phyloP scores from a whole-genome alignment of 2,329 filamentous ascomycete genomes.

The Podosphaera aphanis region DNA sequence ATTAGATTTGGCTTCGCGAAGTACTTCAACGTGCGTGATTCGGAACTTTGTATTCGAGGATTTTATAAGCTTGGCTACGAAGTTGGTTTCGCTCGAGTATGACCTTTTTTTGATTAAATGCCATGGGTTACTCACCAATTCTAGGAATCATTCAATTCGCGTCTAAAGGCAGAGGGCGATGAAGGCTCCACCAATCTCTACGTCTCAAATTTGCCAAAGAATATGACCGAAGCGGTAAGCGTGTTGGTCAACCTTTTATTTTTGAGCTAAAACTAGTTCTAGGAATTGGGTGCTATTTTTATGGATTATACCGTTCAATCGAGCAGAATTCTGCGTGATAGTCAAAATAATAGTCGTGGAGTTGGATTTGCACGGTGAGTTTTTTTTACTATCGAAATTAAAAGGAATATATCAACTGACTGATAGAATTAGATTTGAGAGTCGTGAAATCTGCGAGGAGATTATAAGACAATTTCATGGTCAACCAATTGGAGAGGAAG shows the following conservation, averaged over 20 bases:
- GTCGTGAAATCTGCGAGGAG: conserved; percentile 69
- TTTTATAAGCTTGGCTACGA: conserved; percentile 92
- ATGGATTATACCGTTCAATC: conserved; percentile 65
- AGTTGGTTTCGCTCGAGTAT: conserved; percentile 81
- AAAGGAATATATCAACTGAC: conserved; percentile 5
- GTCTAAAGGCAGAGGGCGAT: conserved; percentile 88
- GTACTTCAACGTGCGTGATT: conserved; percentile 67
- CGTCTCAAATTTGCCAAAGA: conserved; percentile 86
- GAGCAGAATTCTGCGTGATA: conserved; percentile 83
- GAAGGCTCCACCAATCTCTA: conserved; percentile 84
- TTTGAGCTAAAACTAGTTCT: conserved; percentile 9
- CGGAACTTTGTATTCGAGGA: conserved; percentile 85
- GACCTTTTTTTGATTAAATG: conserved; percentile 12
- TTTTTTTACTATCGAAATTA: neutral
- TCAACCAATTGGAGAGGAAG: conserved; percentile 48
- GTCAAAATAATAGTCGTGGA: conserved; percentile 77
- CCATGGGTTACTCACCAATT: conserved; percentile 7
- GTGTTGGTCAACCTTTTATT: neutral
- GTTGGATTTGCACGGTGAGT: conserved; percentile 87
- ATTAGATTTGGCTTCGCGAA: conserved; percentile 89
- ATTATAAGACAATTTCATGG: conserved; percentile 78
- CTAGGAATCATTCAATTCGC: conserved; percentile 92
- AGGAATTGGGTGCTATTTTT: conserved; percentile 62
- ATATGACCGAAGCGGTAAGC: conserved; percentile 70
- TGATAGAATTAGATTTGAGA: conserved; percentile 46